These are phyloP conservation scores for Saccharomycopsis oosterbeekiorum DNA, from an alignment of 805 yeast genomes.

Conservation along the genomic window DNA sequence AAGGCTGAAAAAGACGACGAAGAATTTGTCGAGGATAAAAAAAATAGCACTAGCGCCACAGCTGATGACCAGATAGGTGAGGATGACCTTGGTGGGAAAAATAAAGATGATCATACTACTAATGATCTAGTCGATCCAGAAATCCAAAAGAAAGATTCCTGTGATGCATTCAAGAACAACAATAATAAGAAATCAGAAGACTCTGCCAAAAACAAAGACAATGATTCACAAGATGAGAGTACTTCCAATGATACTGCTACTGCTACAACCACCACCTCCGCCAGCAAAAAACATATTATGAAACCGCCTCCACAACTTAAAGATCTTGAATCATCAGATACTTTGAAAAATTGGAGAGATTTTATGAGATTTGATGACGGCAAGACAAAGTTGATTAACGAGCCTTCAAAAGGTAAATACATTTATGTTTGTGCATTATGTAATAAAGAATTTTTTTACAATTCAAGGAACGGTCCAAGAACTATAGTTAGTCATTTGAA, in stretches of 20 bases:
- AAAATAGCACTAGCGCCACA: background rate
- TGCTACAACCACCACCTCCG: background rate
- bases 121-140: background rate
- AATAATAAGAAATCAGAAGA: background rate
- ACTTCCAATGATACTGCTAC: background rate
- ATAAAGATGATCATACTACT: background rate
- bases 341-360: slow-evolving; percentile 16
- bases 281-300: background rate
- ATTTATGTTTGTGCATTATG: slow-evolving; percentile 17
- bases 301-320: background rate
- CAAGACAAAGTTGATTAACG: slow-evolving; percentile 2
- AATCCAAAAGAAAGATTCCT: background rate
- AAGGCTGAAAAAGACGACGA: no score
- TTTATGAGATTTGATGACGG: slow-evolving; percentile 10
- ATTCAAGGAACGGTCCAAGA: slow-evolving; percentile 17
- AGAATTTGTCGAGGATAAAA: background rate
- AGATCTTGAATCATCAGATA: background rate
- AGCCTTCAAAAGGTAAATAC: background rate
- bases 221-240: background rate
- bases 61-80: no score
- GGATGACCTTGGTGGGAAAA: background rate
- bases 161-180: background rate
- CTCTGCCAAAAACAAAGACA: background rate
- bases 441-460: slow-evolving; percentile 14
- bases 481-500: slow-evolving; percentile 15